Base-by-base conservation (phyloP, 1,284 basidiomycete genomes). In the Pulveroboletus sp. region DNA sequence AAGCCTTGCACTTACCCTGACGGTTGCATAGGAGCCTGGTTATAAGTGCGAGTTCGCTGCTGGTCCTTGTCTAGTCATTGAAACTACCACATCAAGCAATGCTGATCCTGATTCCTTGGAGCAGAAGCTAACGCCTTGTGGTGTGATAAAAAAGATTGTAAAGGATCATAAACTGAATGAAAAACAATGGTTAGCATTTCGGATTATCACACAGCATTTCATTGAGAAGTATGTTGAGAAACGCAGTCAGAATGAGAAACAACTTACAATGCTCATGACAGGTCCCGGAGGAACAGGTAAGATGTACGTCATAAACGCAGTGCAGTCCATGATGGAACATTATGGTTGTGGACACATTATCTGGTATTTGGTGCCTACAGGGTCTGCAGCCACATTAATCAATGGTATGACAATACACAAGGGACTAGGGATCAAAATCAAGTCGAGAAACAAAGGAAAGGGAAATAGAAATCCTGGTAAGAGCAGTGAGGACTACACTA, bases 401-500 rank as follows among this genome's bases (percentile, higher is more conserved):
- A 6, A 59, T n/a, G 57, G 57, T 0, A 59, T 45, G 45, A 59
- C 48, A 1, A 11, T 59, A 0, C 58, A 58, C 6, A 59, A 59
- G 11, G 57, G 12, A 0, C 6, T 59, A 0, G 52, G 48, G 0
- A 59, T 59, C 1, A 59, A 53, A 8, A 58, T 58, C 3, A 53
- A 59, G 3, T 29, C 37, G 5, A 21, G 3, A 4, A 35, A 45
- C 1, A 56, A 56, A n/a, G 53, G 56, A 0, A 56, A 56, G 8
- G 56, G 56, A 2, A 56, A 56, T 7, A 7, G 35, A 2, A 3
- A 6, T 0, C 54, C 29, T 6, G 43, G 50, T 1, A 37, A 55
- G 0, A 53, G 43, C 4, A 0, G 0, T 1, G 32, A 55, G 6
- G 54, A 55, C 1, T 53, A 29, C 7, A 41, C 37, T 7, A 37